Base-by-base conservation (phyloP, 108 stramenopile genomes). In the Cylindrotheca fusiformis region DNA sequence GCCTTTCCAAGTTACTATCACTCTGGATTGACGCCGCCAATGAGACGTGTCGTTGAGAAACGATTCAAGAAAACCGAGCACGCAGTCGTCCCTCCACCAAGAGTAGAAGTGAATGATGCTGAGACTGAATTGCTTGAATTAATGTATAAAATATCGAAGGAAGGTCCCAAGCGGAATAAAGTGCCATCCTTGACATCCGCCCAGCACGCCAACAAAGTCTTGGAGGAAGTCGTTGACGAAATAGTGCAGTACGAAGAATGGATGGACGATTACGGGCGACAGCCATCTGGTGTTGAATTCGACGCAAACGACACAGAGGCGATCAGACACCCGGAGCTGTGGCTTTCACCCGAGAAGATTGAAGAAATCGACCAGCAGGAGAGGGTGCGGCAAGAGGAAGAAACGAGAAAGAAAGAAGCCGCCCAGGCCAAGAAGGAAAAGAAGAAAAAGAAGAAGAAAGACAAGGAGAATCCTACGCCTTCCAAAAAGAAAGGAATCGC, bases 1-100 rank as follows among this genome's bases (percentile, higher is more conserved):
- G 74, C 72, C 31, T 88, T 73, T 62, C 87, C 83, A 0, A 60
- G 63, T 20, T 90, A 93, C 54, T 88, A 90, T 74, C 87, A 86
- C 55, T 86, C 84, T 3, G 95, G 95, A 18, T 44, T 96, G 4
- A 95, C 93, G 6, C 92, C 92, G 20, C 93, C 95, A 2, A 77
- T 93, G 73, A 79, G 76, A 67, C 79, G 83, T 8, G 88, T 95
- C 17, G 95, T 96, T 8, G 73, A 91, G 61, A 69, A 88, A 36
- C 71, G 88, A 26, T 96, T 90, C 78, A 79, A 80, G 54, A 65
- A 82, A 44, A 51, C 85, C 8, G 93, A 94, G 41, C 85, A 79
- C 29, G 71, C 78, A 28, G 65, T 81, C 1, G 48, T 78, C 2
- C 78, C 87, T 25, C 86, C 85, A 2, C 87, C 85, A 2, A 67